phyloP scores from a whole-genome alignment of 108 stramenopile species.

The Nitzschia palea region DNA sequence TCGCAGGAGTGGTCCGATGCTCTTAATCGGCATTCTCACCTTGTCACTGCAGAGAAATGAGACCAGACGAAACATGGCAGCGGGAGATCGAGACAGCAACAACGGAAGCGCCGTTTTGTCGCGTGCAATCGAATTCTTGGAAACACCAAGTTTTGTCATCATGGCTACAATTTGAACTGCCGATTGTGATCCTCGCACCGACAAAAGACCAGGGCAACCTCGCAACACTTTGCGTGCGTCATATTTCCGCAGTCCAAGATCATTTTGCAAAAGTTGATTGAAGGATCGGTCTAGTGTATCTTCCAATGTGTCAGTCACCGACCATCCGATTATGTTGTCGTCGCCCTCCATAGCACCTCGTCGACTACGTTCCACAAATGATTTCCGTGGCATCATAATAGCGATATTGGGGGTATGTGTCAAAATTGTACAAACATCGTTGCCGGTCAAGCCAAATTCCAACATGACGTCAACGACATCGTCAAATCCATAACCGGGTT shows the following conservation, averaged over 20 bases:
- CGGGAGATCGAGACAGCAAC: constrained; percentile 66
- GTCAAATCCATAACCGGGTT: constrained; percentile 44
- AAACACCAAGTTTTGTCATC: constrained; percentile 64
- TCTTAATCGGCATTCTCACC: constrained; percentile 53
- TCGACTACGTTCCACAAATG: background rate
- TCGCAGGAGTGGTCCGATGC: constrained; percentile 71
- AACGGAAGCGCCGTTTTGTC: constrained; percentile 62
- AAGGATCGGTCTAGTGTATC: constrained; percentile 57
- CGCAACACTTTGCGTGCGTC: constrained; percentile 77
- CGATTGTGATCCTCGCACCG: constrained; percentile 58
- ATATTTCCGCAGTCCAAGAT: constrained; percentile 59
- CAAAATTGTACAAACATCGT: constrained; percentile 61
- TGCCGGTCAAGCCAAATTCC: constrained; percentile 63
- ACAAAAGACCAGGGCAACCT: constrained; percentile 60
- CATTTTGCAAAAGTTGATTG: constrained; percentile 38
- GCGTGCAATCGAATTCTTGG: constrained; percentile 56
- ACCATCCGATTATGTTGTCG: background rate
- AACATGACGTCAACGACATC: constrained; percentile 50
- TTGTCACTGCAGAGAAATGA: constrained; percentile 67
- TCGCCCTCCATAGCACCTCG: background rate
- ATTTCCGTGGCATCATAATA: constrained; percentile 54
- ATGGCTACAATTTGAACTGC: constrained; percentile 62
- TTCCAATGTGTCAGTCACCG: constrained; percentile 46
- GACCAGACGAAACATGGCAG: constrained; percentile 68
- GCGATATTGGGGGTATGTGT: constrained; percentile 72